phyloP scores from a whole-genome alignment of 2,329 filamentous ascomycete genomes.

The Sordariomycetes sp. region DNA sequence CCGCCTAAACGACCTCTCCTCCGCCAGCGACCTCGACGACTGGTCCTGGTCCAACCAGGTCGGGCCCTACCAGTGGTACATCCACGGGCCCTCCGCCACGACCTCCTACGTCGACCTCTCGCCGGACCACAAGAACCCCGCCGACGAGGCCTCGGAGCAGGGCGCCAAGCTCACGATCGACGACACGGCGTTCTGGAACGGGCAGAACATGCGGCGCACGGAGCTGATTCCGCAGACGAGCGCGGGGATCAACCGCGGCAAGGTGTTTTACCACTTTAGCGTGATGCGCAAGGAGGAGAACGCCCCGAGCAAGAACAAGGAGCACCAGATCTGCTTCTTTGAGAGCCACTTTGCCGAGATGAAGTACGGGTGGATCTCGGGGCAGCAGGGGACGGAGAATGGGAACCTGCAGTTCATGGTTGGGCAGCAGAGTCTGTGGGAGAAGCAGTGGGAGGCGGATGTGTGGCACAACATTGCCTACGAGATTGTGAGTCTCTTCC shows the following conservation, averaged over 20 bases:
- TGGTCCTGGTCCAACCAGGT: constrained; percentile 59
- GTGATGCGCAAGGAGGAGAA: constrained; percentile 46
- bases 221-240: constrained; percentile 62
- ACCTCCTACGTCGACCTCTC: constrained; percentile 49
- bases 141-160: constrained; percentile 45
- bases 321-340: constrained; percentile 53
- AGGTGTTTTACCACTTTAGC: constrained; percentile 61
- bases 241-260: constrained; percentile 50
- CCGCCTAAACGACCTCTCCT: constrained; percentile 46
- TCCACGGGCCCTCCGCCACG: constrained; percentile 46
- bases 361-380: constrained; percentile 50
- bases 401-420: constrained; percentile 52
- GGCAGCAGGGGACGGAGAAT: constrained; percentile 28
- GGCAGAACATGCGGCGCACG: constrained; percentile 57
- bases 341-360: constrained; percentile 65
- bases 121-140: constrained; percentile 49
- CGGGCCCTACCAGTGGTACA: constrained; percentile 63
- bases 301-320: constrained; percentile 44
- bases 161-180: constrained; percentile 57
- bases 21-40: constrained; percentile 38
- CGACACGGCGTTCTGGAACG: constrained; percentile 55
- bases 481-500: constrained; percentile 31
- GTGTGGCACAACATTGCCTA: constrained; percentile 69
- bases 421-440: constrained; percentile 47
- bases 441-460: constrained; percentile 42